Base-by-base conservation (phyloP, 106 monocot species). In the Alisma plantagoaquatica region DNA sequence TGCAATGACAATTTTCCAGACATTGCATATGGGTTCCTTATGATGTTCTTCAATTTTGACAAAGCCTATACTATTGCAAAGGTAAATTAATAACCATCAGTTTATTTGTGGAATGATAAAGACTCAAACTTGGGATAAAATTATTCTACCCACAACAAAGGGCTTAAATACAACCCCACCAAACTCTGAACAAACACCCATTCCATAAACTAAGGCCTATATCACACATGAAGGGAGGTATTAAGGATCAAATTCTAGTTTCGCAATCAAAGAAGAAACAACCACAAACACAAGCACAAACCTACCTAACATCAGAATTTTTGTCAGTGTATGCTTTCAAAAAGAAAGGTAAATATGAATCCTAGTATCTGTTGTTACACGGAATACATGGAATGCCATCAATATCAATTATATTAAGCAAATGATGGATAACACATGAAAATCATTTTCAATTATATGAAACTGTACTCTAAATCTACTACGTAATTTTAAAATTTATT, bases 121-220 rank as follows among this genome's bases (percentile, higher is more conserved):
- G n/a, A n/a, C 35, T 38, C 35, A 6, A 38, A 38, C 14, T 7
- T 6, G 14, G 35, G 6, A 14, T 7, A 38, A 6, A 38, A 38
- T 10, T 21, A 29, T 10, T 2, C 10, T 47, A 98, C 96, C 96
- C 85, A 84, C 89, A 55, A 98, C 78, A 63, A 89, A 73, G 56
- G 89, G 81, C 25, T 75, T 68, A 70, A 89, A 85, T 2, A 82
- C 96, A 20, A 81, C 56, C 42, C 84, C 85, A 57, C 96, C 96
- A 71, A 71, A 89, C 60, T 98, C 96, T 58, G 89, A 88, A 69
- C 96, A 98, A 45, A 98, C 89, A 49, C 96, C 96, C 60, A 98
- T 60, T 29, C 96, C 96, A 79, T 84, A 98, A 6, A 98, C 84
- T 49, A 89, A 88, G 65, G 96, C 89, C 96, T 98, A 70, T 19